Conservation (phyloP, 2,329 filamentous ascomycete genomes). For the Xylariaceae sp. region DNA sequence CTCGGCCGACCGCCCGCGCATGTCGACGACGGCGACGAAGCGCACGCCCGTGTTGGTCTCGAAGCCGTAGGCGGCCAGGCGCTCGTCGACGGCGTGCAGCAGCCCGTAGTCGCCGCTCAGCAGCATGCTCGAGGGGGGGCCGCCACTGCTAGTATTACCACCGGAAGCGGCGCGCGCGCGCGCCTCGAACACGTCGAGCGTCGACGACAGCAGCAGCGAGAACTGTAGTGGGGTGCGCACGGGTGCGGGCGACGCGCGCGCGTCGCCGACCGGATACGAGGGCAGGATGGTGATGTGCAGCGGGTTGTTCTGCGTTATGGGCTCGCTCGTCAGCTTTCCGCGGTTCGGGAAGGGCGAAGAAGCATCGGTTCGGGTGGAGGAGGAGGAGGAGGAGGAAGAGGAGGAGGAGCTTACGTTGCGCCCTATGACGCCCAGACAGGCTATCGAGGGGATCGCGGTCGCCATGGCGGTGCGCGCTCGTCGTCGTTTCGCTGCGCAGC, state of each 20-base stretch:
- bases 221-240: conserved; percentile 77
- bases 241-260: conserved; percentile 39
- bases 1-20: conserved; percentile 59
- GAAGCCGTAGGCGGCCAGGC: conserved; percentile 89
- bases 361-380: background rate
- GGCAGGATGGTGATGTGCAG: conserved; percentile 90
- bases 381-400: background rate
- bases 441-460: conserved; percentile 67
- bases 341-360: background rate
- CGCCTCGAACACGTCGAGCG: conserved; percentile 88
- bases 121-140: conserved; percentile 17
- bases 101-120: conserved; percentile 81
- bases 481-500: too few relatives aligned
- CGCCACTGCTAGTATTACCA: too few relatives aligned
- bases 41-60: conserved; percentile 93
- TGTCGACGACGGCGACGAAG: conserved; percentile 84
- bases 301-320: conserved; percentile 85
- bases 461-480: conserved; percentile 37
- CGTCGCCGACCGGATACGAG: conserved; percentile 52
- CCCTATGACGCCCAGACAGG: conserved; percentile 88
- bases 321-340: too few relatives aligned
- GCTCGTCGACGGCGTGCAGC: conserved; percentile 87
- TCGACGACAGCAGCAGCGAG: conserved; percentile 82
- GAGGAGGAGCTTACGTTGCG: conserved; percentile 60
- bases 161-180: conserved; percentile 65